Evolutionary conservation across 768 basidiomycete genomes (phyloP).

Genomic region (Pleurotus pulmonarius): DNA sequence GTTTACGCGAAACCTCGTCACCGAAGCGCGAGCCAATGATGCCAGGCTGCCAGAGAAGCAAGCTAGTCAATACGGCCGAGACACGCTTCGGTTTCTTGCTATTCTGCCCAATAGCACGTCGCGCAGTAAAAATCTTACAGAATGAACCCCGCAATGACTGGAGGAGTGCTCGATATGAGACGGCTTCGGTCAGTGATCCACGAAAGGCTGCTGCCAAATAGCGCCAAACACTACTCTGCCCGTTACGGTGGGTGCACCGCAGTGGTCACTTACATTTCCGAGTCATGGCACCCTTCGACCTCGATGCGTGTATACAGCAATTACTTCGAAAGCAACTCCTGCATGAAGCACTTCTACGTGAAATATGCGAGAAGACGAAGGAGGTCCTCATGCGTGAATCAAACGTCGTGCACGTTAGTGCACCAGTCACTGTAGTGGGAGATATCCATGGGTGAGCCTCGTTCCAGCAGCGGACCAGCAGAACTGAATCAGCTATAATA

Average conservation of each 20-base stretch:
- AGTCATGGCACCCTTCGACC: constrained; percentile 77
- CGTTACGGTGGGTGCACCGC: neutral
- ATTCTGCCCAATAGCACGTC: too few relatives aligned
- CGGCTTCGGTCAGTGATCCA: neutral
- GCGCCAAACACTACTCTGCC: constrained; percentile 21
- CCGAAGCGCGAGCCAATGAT: too few relatives aligned
- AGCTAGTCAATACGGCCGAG: too few relatives aligned
- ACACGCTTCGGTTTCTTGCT: too few relatives aligned
- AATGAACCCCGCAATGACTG: constrained; percentile 1
- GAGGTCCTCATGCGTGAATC: constrained; percentile 99
- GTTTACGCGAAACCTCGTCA: neutral
- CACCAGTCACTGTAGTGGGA: constrained; percentile 97
- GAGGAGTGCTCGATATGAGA: neutral
- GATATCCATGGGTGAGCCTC: constrained; percentile 94
- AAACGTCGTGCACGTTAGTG: constrained; percentile 95
- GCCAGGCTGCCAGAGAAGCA: too few relatives aligned
- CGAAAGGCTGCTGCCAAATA: constrained; percentile 29
- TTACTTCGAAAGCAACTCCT: constrained; percentile 89
- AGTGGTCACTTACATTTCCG: neutral
- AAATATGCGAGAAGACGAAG: constrained; percentile 99
- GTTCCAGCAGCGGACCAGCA: constrained; percentile 3
- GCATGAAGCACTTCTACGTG: constrained; percentile 89
- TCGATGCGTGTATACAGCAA: constrained; percentile 94
- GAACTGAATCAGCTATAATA: constrained; percentile 29
- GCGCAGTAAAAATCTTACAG: neutral